Evolutionary conservation across 306 rosid species (phyloP), one percentile per base, ranked within the genome.

Genomic region (Luffa acutangula): DNA sequence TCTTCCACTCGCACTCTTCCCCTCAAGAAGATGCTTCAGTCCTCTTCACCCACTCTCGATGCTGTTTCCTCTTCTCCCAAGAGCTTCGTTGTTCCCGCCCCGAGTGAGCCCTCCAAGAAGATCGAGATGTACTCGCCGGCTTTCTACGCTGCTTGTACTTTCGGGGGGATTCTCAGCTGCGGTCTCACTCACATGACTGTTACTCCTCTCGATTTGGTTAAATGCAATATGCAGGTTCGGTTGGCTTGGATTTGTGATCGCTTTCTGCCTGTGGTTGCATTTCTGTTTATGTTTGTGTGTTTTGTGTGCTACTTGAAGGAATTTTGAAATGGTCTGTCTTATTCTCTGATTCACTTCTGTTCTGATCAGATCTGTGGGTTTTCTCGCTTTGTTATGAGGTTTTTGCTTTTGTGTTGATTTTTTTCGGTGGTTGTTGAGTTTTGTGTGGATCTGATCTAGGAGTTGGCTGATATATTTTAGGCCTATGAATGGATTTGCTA

Each of bases 161-260:
- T 80, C 9, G 97, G 98, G 6, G 98, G 98, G 14, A 91, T 85
- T 69, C 89, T 95, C 37, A 85, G 97, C 83, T 95, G 97, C 34
- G 98, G 98, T 25, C 97, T 91, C 81, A 92, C 97, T 83, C 98
- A 95, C 84, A 95, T 59, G 97, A 20, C 97, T 36, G 97, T 91
- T 82, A 95, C 98, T 83, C 98, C 98, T 82, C 98, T 95, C 74
- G 98, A 95, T 76, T 86, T 95, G 11, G 97, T 95, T 89, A 95
- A 95, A 86, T 95, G 98, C 82, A 95, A 95, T 84, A 95, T 95
- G 98, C 98, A 95, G 98, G 98, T 79, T 36, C 36, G 51, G 11
- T 71, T 58, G 43, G 33, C 49, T 62, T 76, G 34, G 87, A 88
- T 87, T 89, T 83, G 15, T 48, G 54, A 63, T 10, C 42, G 3